These are phyloP conservation scores for Pythium aristosporum DNA, from an alignment of 352 stramenopile species.

Conservation along the genomic window DNA sequence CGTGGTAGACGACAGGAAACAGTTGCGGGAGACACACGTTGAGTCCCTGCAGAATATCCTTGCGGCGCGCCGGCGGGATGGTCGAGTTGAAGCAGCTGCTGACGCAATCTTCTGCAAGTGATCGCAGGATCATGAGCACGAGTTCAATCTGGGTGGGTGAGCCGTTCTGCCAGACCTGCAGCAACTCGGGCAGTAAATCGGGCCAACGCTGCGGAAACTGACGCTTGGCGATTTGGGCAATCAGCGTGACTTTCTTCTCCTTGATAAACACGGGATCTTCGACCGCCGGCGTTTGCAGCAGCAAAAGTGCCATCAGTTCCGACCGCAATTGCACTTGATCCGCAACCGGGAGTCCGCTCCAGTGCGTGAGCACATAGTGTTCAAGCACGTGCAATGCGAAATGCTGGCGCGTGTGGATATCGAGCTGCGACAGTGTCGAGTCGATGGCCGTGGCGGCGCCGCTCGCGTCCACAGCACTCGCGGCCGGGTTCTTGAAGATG, in stretches of 20 bases:
- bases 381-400: constrained; percentile 82
- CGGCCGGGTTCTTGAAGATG: constrained; percentile 59
- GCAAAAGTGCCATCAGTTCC: constrained; percentile 59
- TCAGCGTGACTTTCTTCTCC: constrained; percentile 76
- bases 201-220: constrained; percentile 85
- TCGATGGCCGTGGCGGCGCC: constrained; percentile 5
- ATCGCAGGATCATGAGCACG: constrained; percentile 69
- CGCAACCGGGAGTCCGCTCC: constrained; percentile 40
- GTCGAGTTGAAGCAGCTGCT: constrained; percentile 79
- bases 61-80: constrained; percentile 67
- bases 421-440: constrained; percentile 24
- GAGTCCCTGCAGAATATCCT: constrained; percentile 77
- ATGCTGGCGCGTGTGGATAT: constrained; percentile 59
- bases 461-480: constrained; percentile 22
- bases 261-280: constrained; percentile 65
- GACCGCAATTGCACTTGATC: constrained; percentile 50
- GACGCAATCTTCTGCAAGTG: constrained; percentile 76
- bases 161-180: constrained; percentile 60
- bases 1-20: constrained; percentile 67
- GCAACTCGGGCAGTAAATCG: constrained; percentile 57
- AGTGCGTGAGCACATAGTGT: constrained; percentile 61
- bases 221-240: constrained; percentile 73
- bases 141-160: constrained; percentile 54
- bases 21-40: constrained; percentile 71
- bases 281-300: constrained; percentile 27